Conservation (phyloP, 164 flowering plant species). For the Vitis rupestris region DNA sequence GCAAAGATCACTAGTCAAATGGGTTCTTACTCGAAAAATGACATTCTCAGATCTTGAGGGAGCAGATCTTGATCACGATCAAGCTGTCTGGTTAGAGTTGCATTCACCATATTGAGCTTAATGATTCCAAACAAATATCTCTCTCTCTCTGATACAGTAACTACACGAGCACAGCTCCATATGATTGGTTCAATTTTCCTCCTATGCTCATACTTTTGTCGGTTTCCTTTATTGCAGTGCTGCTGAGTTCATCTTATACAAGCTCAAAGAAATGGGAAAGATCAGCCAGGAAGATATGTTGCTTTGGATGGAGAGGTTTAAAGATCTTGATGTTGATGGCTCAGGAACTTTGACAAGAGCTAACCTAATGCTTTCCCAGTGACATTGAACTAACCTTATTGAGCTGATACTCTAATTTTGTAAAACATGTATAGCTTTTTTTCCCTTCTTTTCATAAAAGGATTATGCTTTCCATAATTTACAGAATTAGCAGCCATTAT, state of each 20-base stretch:
- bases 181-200: neutral
- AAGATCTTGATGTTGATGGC: slow-evolving; percentile 65
- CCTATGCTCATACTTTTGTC: neutral
- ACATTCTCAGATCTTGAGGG: slow-evolving; percentile 67
- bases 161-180: no score
- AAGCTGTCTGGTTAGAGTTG: slow-evolving; percentile 38
- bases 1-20: slow-evolving; percentile 45
- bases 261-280: slow-evolving; percentile 88
- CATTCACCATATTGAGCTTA: neutral
- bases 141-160: neutral
- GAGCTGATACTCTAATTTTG: neutral
- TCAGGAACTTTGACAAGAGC: slow-evolving; percentile 68
- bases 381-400: slow-evolving; percentile 6
- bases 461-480: neutral
- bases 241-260: slow-evolving; percentile 68
- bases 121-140: neutral
- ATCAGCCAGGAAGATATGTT: slow-evolving; percentile 62
- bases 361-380: slow-evolving; percentile 42
- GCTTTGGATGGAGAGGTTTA: slow-evolving; percentile 58
- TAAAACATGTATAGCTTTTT: neutral
- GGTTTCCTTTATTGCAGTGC: slow-evolving; percentile 37
- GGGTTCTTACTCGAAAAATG: slow-evolving; percentile 57
- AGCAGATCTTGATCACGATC: slow-evolving; percentile 79
- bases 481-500: neutral
- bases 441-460: neutral